These are phyloP conservation scores for Suillus lakei DNA, from an alignment of 768 basidiomycete genomes.

Conservation along the genomic window DNA sequence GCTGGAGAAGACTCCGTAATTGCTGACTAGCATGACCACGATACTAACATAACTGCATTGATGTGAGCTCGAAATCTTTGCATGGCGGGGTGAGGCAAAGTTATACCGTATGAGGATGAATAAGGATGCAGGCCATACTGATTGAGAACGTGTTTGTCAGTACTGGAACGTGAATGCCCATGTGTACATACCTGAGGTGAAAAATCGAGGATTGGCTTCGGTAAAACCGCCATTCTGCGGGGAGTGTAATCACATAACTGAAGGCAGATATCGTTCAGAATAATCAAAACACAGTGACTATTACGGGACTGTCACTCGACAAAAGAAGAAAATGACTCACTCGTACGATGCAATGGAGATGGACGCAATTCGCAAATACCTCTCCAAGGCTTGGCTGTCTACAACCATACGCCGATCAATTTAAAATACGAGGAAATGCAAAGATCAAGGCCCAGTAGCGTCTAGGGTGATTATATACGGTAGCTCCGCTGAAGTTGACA, in stretches of 20 bases:
- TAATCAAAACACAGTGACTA: not conserved
- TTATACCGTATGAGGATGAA: constrained; percentile 37
- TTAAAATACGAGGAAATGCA: too few relatives aligned
- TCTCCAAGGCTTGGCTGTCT: constrained; percentile 22
- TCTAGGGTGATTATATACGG: too few relatives aligned
- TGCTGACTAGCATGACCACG: constrained; percentile 53
- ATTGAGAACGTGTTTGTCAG: not conserved
- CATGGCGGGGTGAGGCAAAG: not conserved
- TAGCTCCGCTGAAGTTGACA: too few relatives aligned
- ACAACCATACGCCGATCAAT: not conserved
- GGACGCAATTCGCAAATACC: constrained; percentile 39
- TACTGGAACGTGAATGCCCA: not conserved
- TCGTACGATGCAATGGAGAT: constrained; percentile 44
- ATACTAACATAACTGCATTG: constrained; percentile 45
- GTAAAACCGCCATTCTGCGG: constrained; percentile 38
- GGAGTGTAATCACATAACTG: constrained; percentile 39
- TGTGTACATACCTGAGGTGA: constrained; percentile 29
- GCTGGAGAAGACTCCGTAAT: constrained; percentile 60
- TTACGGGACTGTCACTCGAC: not conserved
- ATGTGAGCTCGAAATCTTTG: not conserved
- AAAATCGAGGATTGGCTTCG: constrained; percentile 28
- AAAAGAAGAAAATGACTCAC: constrained; percentile 26
- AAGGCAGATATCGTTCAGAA: not conserved
- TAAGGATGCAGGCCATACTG: constrained; percentile 35
- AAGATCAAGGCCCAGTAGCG: too few relatives aligned